A percentile compares a stretch with the other conserved stretches of the same genome.
Conservation (phyloP, 306 rosid genomes). For the Rubus parviflorus region DNA sequence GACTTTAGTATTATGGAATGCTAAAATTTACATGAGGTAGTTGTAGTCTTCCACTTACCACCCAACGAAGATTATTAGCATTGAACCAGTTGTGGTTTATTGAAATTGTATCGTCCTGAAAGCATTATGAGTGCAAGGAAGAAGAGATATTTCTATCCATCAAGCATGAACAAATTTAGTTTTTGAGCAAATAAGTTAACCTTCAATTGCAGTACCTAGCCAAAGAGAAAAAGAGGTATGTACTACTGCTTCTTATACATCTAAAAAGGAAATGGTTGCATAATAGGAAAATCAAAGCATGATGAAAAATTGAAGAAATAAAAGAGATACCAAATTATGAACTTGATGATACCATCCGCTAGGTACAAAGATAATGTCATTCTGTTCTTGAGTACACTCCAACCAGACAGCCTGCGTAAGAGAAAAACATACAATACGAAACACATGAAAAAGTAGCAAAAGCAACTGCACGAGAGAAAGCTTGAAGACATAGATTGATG, state of each 20-base stretch:
- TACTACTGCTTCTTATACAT: background rate
- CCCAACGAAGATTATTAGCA: constrained; percentile 74
- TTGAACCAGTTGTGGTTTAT: constrained; percentile 99
- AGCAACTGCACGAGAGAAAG: constrained; percentile 15
- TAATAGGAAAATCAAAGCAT: constrained; percentile 17
- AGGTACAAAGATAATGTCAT: constrained; percentile 90
- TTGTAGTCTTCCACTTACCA: constrained; percentile 48
- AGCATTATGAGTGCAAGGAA: constrained; percentile 23
- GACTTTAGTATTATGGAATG: background rate
- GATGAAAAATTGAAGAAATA: background rate
- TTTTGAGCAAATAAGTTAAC: no score
- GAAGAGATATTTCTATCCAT: constrained; percentile 2
- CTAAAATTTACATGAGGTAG: background rate
- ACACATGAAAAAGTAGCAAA: constrained; percentile 23
- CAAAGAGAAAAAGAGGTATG: background rate
- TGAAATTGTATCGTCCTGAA: constrained; percentile 93
- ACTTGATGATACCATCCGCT: constrained; percentile 99
- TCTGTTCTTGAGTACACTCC: constrained; percentile 85
- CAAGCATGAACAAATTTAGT: background rate
- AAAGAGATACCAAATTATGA: constrained; percentile 67
- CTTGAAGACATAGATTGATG: constrained; percentile 28
- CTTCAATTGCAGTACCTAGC: background rate
- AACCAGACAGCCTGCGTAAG: constrained; percentile 73
- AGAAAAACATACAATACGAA: constrained; percentile 16
- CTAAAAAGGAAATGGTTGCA: background rate